Percentiles rank a stretch among this genome's conserved stretches.
These are phyloP conservation scores for Dendrobium officinale DNA, from an alignment of 106 monocot genomes.

Conservation along the genomic window DNA sequence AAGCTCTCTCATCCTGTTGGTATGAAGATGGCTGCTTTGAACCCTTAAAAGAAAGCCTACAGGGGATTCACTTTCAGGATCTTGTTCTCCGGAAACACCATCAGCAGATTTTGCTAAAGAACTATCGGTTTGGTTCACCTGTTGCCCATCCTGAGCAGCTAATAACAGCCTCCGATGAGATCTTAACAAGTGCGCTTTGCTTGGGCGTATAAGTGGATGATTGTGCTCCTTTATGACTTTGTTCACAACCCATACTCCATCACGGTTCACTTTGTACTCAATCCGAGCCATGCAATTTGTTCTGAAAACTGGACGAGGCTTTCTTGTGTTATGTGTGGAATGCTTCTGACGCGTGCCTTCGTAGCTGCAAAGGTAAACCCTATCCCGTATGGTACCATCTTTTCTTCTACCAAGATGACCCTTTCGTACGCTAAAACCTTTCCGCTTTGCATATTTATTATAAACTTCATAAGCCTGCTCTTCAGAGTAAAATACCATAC, in stretches of 20 bases:
- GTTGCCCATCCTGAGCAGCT: constrained; percentile 17
- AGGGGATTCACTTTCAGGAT: constrained; percentile 22
- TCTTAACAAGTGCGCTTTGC: constrained; percentile 46
- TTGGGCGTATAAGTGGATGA: constrained; percentile 40
- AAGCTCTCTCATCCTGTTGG: constrained; percentile 45
- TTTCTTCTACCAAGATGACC: constrained; percentile 57
- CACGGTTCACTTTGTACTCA: constrained; percentile 51
- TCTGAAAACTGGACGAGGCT: constrained; percentile 42
- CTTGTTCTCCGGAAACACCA: constrained; percentile 16
- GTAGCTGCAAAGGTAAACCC: constrained; percentile 55
- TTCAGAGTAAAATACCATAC: constrained; percentile 63
- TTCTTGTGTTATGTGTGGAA: constrained; percentile 38
- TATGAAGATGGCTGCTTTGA: constrained; percentile 35
- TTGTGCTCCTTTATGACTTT: constrained; percentile 63
- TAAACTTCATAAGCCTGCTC: constrained; percentile 55
- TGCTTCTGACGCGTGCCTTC: constrained; percentile 57
- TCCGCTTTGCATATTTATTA: constrained; percentile 49
- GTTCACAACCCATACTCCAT: constrained; percentile 38
- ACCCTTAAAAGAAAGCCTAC: constrained; percentile 37
- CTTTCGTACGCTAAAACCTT: constrained; percentile 59
- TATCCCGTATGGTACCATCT: constrained; percentile 50
- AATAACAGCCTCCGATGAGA: constrained; percentile 40
- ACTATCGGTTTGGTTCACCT: constrained; percentile 8
- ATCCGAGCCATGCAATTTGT: constrained; percentile 70
- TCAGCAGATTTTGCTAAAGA: constrained; percentile 7